A percentile compares a stretch with the other conserved stretches of the same genome.
Conservation (phyloP, 2,329 filamentous ascomycete species). For the Teratosphaeria viscida region DNA sequence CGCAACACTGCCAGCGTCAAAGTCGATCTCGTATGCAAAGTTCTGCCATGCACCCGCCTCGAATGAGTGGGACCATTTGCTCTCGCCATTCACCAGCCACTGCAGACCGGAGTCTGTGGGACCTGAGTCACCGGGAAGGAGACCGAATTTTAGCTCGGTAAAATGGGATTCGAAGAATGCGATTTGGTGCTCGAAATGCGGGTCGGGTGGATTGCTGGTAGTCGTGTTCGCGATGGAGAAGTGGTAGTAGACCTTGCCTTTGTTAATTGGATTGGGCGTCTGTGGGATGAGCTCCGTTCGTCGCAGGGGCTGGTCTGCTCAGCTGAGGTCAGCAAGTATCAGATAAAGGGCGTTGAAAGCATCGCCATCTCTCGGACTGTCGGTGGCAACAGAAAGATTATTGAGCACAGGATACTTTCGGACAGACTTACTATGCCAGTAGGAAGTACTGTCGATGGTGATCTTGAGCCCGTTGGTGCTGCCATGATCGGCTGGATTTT, state of each 20-base stretch:
- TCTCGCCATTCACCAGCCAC: slow-evolving; percentile 52
- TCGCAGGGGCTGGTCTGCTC: slow-evolving; percentile 44
- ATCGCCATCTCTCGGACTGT: too few relatives aligned
- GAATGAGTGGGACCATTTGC: slow-evolving; percentile 54
- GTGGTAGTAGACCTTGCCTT: slow-evolving; percentile 61
- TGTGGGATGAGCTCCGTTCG: slow-evolving; percentile 65
- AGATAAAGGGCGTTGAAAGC: too few relatives aligned
- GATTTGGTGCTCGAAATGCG: slow-evolving; percentile 57
- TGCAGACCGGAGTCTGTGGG: slow-evolving; percentile 46
- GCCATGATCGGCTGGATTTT: slow-evolving; percentile 53
- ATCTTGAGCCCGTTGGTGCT: slow-evolving; percentile 58
- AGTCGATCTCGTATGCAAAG: slow-evolving; percentile 64
- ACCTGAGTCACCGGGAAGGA: slow-evolving; percentile 41
- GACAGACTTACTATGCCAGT: slow-evolving; percentile 54
- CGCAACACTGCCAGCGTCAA: slow-evolving; percentile 49
- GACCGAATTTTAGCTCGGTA: slow-evolving; percentile 63
- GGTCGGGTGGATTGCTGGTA: slow-evolving; percentile 49
- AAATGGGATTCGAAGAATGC: slow-evolving; percentile 60
- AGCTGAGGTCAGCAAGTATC: too few relatives aligned
- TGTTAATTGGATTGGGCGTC: slow-evolving; percentile 53
- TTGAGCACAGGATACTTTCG: background rate
- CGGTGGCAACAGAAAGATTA: too few relatives aligned
- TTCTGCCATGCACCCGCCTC: slow-evolving; percentile 61
- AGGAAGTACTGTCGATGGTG: slow-evolving; percentile 53
- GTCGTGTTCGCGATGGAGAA: slow-evolving; percentile 54